Conservation (phyloP, 257 asterid species). For the Jacaranda mimosifolia region DNA sequence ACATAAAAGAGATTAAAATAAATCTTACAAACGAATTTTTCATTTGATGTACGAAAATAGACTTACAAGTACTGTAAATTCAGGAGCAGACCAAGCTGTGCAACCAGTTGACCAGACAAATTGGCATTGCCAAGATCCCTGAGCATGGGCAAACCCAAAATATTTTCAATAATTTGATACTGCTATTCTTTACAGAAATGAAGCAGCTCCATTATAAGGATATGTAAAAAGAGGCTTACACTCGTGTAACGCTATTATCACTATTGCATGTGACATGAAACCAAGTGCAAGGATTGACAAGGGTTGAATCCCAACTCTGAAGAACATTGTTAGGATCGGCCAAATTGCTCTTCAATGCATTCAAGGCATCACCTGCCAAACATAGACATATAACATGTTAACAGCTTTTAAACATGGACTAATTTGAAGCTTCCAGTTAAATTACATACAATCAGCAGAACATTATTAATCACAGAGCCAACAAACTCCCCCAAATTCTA, state of each 20-base stretch:
- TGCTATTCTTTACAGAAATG: constrained; percentile 1
- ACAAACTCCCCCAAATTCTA: background rate
- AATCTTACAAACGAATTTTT: constrained; percentile 2
- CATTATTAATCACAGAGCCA: constrained; percentile 7
- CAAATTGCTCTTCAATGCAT: constrained; percentile 73
- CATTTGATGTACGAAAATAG: constrained; percentile 12
- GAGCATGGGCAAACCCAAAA: constrained; percentile 27
- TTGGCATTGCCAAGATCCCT: constrained; percentile 98
- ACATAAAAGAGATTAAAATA: background rate
- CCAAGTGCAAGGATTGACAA: constrained; percentile 99
- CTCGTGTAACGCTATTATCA: constrained; percentile 86
- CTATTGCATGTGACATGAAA: constrained; percentile 91
- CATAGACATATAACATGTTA: constrained; percentile 4
- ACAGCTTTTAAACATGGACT: background rate
- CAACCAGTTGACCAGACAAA: constrained; percentile 84
- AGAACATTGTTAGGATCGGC: constrained; percentile 91
- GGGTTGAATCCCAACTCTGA: constrained; percentile 98
- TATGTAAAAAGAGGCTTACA: constrained; percentile 57
- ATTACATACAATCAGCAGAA: constrained; percentile 6
- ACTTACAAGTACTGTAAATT: constrained; percentile 93
- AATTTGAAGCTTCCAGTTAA: background rate
- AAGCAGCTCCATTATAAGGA: constrained; percentile 12
- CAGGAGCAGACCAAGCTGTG: constrained; percentile 88
- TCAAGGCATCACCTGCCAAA: constrained; percentile 93
- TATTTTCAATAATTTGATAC: constrained; percentile 16